A percentile compares a stretch with the other conserved stretches of the same genome.
These are phyloP conservation scores for Didymella pinodella DNA, from an alignment of 2,329 filamentous ascomycete species.

Conservation along the genomic window DNA sequence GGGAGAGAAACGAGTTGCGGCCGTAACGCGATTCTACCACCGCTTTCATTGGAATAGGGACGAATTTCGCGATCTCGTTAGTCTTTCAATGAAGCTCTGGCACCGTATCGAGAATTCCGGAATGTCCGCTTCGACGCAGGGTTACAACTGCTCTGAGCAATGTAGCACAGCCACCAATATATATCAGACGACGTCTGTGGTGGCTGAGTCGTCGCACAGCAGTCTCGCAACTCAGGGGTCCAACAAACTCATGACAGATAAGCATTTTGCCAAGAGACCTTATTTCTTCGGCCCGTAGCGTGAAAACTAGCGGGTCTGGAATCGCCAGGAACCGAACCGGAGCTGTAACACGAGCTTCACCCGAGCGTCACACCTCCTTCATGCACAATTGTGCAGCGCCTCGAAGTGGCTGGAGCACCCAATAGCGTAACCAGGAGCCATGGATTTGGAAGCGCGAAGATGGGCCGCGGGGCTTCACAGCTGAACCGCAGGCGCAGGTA, in stretches of 20 bases:
- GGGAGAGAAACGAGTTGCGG: background rate
- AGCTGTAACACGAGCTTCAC: conserved; percentile 20
- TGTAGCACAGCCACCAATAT: conserved; percentile 7
- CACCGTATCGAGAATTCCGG: background rate
- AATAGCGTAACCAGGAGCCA: conserved; percentile 7
- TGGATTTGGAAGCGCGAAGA: conserved; percentile 15
- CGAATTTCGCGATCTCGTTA: background rate
- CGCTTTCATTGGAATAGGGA: background rate
- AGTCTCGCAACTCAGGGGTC: conserved; percentile 5
- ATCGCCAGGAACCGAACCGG: conserved; percentile 4
- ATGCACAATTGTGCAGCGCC: conserved; percentile 18
- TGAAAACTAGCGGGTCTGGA: conserved; percentile 15
- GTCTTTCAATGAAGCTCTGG: background rate
- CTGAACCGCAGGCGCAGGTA: conserved; percentile 1
- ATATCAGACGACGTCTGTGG: background rate
- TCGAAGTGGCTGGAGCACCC: conserved; percentile 16
- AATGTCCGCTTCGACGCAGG: background rate
- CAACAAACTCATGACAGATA: conserved; percentile 1
- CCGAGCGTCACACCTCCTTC: conserved; percentile 7
- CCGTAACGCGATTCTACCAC: background rate
- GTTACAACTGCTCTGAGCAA: background rate
- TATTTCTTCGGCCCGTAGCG: conserved; percentile 16
- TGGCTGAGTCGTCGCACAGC: conserved; percentile 14
- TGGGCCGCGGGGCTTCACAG: conserved; percentile 1
- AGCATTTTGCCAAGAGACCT: conserved; percentile 18